Evolutionary conservation across 371 early-diverging fungal genomes (phyloP), one percentile per base, ranked within the genome.

Genomic region (Saksenaea oblongispora): DNA sequence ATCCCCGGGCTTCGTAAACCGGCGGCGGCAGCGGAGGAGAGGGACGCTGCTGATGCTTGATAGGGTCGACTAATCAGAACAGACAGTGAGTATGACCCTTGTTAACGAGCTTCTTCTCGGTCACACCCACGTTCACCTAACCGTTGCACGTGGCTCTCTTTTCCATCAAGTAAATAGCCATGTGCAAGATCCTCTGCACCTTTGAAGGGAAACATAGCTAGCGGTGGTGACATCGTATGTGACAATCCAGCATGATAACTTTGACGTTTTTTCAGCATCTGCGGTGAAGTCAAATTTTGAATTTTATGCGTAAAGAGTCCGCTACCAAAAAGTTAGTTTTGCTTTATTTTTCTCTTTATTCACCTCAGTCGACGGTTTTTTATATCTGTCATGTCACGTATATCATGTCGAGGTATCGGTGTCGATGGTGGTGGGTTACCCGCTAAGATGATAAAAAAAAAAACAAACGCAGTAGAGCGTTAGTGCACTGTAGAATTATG

Each of bases 311-410:
- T 58, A 15, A 64, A 58, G 36, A 64, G 51, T 7, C 61, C 66
- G 31, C 66, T 60, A 53, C 22, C 28, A 24, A 36, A 22, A 31
- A 31, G 7, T 31, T 31, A 31, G 7, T 4, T 31, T 31, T 31
- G 31, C 7, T 31, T 4, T 31, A 31, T 31, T 31, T 31, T 31
- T 31, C 7, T 31, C 7, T 31, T 31, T 7, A 7, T 7, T 31
- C 31, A 69, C 69, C 69, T 69, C 24, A 69, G 17, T 4, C 69
- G 64, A 37, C 61, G 57, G 51, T 64, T 69, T 28, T 69, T 69
- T 14, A 62, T 54, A 58, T 59, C 70, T 11, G 51, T 8, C 10
- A 47, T 17, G 0, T 47, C 51, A 47, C 51, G 51, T 47, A 47
- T 47, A 22, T 47, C 51, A 1, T n/a, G n/a, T 18, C 51, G 51